Evolutionary conservation across 805 yeast species (phyloP).

Genomic region (Barnettozyma wickerhamii): DNA sequence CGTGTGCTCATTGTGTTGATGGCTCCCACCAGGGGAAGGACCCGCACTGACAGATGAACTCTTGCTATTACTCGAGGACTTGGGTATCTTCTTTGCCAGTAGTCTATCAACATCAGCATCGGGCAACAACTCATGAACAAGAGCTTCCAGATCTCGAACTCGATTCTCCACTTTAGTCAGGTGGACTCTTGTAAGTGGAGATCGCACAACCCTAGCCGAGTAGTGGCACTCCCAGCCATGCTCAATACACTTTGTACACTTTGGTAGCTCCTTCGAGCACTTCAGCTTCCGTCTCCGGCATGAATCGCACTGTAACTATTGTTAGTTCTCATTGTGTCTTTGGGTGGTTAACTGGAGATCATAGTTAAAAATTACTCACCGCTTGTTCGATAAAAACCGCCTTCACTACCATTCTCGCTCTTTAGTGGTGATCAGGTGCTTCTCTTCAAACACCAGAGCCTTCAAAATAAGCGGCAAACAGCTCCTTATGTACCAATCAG

Average conservation of each 20-base stretch:
- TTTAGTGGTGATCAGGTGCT: too few species aligned
- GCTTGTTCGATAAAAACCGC: slow-evolving; percentile 28
- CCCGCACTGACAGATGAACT: background rate
- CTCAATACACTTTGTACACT: slow-evolving; percentile 67
- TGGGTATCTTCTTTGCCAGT: slow-evolving; percentile 19
- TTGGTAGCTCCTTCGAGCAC: slow-evolving; percentile 76
- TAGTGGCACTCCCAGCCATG: slow-evolving; percentile 74
- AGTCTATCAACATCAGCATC: slow-evolving; percentile 41
- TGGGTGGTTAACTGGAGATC: background rate
- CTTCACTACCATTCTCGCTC: slow-evolving; percentile 8
- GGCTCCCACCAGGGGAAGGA: background rate
- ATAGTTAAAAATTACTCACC: slow-evolving; percentile 12
- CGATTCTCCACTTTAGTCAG: slow-evolving; percentile 69
- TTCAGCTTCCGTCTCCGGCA: slow-evolving; percentile 76
- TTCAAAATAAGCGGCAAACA: too few species aligned
- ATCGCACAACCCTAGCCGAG: slow-evolving; percentile 71
- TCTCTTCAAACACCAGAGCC: too few species aligned
- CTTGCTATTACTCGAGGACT: background rate
- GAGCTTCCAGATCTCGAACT: slow-evolving; percentile 41
- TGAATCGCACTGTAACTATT: slow-evolving; percentile 55
- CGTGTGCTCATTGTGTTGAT: slow-evolving; percentile 4
- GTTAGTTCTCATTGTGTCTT: slow-evolving; percentile 6
- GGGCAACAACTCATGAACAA: slow-evolving; percentile 41
- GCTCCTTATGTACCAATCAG: too few species aligned
- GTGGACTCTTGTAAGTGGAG: slow-evolving; percentile 80